Conservation (phyloP, 306 rosid genomes). For the Malus sylvestris region DNA sequence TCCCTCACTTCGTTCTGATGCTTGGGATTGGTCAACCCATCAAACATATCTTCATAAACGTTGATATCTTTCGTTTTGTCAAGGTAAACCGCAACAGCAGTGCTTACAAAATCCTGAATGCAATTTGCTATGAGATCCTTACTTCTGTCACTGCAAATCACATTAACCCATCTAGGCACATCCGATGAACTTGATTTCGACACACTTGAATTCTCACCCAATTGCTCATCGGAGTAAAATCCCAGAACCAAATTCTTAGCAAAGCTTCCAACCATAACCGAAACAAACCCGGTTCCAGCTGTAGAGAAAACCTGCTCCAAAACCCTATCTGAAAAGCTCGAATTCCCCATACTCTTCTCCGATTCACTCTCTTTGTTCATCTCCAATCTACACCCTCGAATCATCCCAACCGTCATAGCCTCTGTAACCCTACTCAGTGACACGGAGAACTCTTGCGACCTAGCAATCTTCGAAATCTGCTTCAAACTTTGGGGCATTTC, state of each 20-base stretch:
- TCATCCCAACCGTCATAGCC: slow-evolving; percentile 56
- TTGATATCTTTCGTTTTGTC: slow-evolving; percentile 82
- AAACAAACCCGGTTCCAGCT: slow-evolving; percentile 76
- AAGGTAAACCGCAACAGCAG: slow-evolving; percentile 75
- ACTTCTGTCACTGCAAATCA: slow-evolving; percentile 43
- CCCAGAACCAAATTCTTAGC: slow-evolving; percentile 81
- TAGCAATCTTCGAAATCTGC: slow-evolving; percentile 66
- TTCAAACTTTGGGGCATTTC: slow-evolving; percentile 68
- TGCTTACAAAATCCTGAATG: slow-evolving; percentile 66
- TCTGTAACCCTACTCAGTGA: slow-evolving; percentile 42
- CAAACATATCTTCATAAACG: slow-evolving; percentile 57
- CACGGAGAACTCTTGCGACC: slow-evolving; percentile 51
- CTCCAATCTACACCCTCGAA: slow-evolving; percentile 38
- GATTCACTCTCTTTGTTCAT: slow-evolving; percentile 2
- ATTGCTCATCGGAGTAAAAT: slow-evolving; percentile 24
- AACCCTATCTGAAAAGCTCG: slow-evolving; percentile 34
- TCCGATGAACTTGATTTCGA: slow-evolving; percentile 26
- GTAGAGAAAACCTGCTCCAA: slow-evolving; percentile 55
- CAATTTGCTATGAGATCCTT: slow-evolving; percentile 49
- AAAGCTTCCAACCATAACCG: slow-evolving; percentile 91
- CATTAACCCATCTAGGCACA: slow-evolving; percentile 46
- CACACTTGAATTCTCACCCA: not conserved
- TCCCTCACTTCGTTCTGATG: slow-evolving; percentile 58
- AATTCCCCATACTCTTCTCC: slow-evolving; percentile 12
- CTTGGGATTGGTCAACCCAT: slow-evolving; percentile 72